phyloP scores from a whole-genome alignment of 192 early-diverging fungal species.

The Umbelopsis vinacea region DNA sequence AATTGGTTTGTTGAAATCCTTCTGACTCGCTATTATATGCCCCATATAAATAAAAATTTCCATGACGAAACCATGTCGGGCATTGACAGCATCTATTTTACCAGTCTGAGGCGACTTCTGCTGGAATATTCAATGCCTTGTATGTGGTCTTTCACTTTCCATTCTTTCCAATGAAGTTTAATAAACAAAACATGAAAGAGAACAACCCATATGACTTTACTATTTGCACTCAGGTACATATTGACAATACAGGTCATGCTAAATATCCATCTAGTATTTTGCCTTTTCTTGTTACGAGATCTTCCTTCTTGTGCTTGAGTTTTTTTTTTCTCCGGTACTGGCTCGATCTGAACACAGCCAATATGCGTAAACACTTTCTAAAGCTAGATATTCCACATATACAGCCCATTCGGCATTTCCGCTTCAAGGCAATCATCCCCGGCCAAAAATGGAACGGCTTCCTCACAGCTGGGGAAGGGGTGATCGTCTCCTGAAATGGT shows the following conservation, averaged over 20 bases:
- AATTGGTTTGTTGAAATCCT: neutral
- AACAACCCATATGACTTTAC: neutral
- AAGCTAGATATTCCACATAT: neutral
- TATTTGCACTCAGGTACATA: neutral
- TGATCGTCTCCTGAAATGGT: conserved; percentile 1
- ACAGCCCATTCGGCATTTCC: neutral
- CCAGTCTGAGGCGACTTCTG: neutral
- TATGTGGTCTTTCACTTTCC: too few relatives aligned
- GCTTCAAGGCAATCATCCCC: neutral
- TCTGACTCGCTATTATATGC: neutral
- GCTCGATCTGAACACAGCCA: too few relatives aligned
- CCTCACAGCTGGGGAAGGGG: neutral
- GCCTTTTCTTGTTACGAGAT: neutral
- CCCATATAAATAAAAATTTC: neutral
- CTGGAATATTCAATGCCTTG: neutral
- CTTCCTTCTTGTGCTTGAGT: neutral
- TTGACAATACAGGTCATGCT: neutral
- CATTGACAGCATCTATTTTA: neutral
- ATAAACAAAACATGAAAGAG: too few relatives aligned
- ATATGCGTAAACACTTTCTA: too few relatives aligned
- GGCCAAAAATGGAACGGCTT: neutral
- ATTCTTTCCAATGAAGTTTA: too few relatives aligned
- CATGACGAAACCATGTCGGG: conserved; percentile 10
- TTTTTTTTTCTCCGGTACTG: too few relatives aligned
- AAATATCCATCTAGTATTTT: neutral